Conservation (phyloP, 2,329 filamentous ascomycete genomes). For the Aspergillus sp. region DNA sequence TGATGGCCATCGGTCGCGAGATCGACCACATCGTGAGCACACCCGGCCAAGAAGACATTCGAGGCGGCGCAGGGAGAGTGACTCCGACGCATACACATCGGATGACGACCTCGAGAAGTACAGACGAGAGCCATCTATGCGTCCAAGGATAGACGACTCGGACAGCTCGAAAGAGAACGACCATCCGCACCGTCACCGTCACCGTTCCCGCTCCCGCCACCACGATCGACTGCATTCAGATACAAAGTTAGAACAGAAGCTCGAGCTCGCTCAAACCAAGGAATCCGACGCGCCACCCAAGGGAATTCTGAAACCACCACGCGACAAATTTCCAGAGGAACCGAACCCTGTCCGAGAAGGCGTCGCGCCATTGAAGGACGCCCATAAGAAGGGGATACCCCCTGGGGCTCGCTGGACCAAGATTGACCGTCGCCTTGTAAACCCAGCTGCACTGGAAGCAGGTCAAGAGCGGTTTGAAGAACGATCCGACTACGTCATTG, state of each 20-base stretch:
- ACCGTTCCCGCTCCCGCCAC: slow-evolving; percentile 26
- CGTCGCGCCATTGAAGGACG: slow-evolving; percentile 89
- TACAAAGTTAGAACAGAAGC: slow-evolving; percentile 24
- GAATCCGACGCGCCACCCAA: slow-evolving; percentile 69
- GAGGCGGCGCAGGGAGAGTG: slow-evolving; percentile 23
- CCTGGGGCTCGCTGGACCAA: slow-evolving; percentile 87
- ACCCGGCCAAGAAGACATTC: slow-evolving; percentile 27
- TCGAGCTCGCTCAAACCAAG: slow-evolving; percentile 30
- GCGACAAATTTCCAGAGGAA: slow-evolving; percentile 81
- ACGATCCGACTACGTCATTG: slow-evolving; percentile 89
- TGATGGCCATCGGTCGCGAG: slow-evolving; percentile 25
- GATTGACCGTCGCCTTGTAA: slow-evolving; percentile 83
- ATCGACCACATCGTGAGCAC: slow-evolving; percentile 17
- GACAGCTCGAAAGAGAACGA: slow-evolving; percentile 27
- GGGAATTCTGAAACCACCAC: slow-evolving; percentile 83
- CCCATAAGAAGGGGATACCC: slow-evolving; percentile 70
- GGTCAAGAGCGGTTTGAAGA: slow-evolving; percentile 92
- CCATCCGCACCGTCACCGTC: slow-evolving; percentile 20
- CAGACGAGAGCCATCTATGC: slow-evolving; percentile 27
- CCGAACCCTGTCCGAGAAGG: slow-evolving; percentile 80
- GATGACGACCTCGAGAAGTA: slow-evolving; percentile 35
- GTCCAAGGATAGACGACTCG: slow-evolving; percentile 25
- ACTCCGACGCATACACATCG: slow-evolving; percentile 30
- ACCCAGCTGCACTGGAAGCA: slow-evolving; percentile 79
- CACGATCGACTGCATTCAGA: slow-evolving; percentile 18